These are phyloP conservation scores for Phlebiopsis flavidoalba DNA, from an alignment of 768 basidiomycete genomes.

Conservation along the genomic window DNA sequence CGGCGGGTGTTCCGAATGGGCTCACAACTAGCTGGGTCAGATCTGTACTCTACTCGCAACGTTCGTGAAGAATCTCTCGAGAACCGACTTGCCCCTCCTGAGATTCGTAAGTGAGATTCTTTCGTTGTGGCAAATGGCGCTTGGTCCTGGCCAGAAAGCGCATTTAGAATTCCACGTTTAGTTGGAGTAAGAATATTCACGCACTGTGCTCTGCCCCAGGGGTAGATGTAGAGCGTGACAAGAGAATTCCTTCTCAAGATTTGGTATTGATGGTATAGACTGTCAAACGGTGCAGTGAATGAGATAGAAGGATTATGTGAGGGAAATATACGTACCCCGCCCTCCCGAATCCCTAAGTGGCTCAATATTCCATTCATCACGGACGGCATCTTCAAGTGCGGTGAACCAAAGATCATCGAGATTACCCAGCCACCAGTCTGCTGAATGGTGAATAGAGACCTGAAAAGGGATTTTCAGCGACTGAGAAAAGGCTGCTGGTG, in stretches of 20 bases:
- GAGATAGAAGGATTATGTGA: background rate
- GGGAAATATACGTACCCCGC: constrained; percentile 58
- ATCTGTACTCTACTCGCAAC: constrained; percentile 30
- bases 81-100: constrained; percentile 66
- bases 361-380: constrained; percentile 81
- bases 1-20: too few relatives aligned
- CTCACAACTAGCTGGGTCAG: background rate
- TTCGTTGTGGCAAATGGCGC: constrained; percentile 94
- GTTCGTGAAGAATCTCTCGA: constrained; percentile 67
- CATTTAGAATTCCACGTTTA: background rate
- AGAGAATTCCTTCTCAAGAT: constrained; percentile 85
- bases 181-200: constrained; percentile 19
- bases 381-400: constrained; percentile 76
- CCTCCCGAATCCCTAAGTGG: constrained; percentile 90
- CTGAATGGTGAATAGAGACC: constrained; percentile 77
- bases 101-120: constrained; percentile 83
- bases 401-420: constrained; percentile 84
- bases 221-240: constrained; percentile 92
- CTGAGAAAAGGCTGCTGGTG: background rate
- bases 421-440: constrained; percentile 96
- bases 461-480: constrained; percentile 22
- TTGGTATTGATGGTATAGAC: constrained; percentile 94
- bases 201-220: constrained; percentile 84
- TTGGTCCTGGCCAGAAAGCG: constrained; percentile 52
- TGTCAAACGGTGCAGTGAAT: constrained; percentile 23